Evolutionary conservation across 2,329 filamentous ascomycete species (phyloP).

Genomic region (Colletotrichum sublineola): DNA sequence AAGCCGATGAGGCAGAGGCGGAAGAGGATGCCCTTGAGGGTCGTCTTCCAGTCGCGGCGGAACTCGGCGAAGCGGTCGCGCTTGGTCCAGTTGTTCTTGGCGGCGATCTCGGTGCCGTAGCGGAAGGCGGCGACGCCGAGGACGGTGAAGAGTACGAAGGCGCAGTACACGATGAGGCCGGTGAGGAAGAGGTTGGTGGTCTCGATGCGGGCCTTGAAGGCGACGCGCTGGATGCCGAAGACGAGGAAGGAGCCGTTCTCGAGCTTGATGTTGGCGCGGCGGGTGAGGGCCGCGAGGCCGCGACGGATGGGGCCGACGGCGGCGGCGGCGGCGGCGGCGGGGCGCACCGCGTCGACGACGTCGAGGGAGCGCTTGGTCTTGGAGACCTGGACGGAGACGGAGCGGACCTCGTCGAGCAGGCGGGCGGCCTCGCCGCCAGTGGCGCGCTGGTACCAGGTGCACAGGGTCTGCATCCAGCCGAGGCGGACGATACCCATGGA

Average conservation of each 20-base stretch:
- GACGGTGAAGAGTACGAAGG: slow-evolving; percentile 83
- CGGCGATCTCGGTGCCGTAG: slow-evolving; percentile 80
- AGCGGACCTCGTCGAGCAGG: slow-evolving; percentile 79
- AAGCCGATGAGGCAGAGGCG: slow-evolving; percentile 91
- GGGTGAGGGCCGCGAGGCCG: slow-evolving; percentile 59
- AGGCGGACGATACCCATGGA: slow-evolving; percentile 95
- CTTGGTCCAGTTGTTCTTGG: slow-evolving; percentile 83
- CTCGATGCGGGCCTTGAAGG: slow-evolving; percentile 88
- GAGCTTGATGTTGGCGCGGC: slow-evolving; percentile 67
- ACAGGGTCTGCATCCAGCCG: slow-evolving; percentile 85
- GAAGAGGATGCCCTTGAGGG: slow-evolving; percentile 94
- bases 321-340: slow-evolving; percentile 57
- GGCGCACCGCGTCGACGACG: slow-evolving; percentile 47
- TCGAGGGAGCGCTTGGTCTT: slow-evolving; percentile 73
- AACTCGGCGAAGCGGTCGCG: slow-evolving; percentile 91
- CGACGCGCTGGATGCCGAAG: slow-evolving; percentile 88
- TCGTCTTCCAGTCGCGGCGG: slow-evolving; percentile 92
- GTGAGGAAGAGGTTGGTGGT: slow-evolving; percentile 94
- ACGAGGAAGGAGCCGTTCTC: slow-evolving; percentile 72
- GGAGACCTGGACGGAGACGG: slow-evolving; percentile 84
- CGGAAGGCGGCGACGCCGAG: slow-evolving; percentile 84
- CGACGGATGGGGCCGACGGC: slow-evolving; percentile 59
- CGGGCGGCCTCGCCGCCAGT: slow-evolving; percentile 89
- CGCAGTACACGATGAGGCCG: slow-evolving; percentile 87
- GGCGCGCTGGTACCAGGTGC: slow-evolving; percentile 95